These are phyloP conservation scores for Verticillium longisporum DNA, from an alignment of 2,329 filamentous ascomycete species.

Conservation along the genomic window DNA sequence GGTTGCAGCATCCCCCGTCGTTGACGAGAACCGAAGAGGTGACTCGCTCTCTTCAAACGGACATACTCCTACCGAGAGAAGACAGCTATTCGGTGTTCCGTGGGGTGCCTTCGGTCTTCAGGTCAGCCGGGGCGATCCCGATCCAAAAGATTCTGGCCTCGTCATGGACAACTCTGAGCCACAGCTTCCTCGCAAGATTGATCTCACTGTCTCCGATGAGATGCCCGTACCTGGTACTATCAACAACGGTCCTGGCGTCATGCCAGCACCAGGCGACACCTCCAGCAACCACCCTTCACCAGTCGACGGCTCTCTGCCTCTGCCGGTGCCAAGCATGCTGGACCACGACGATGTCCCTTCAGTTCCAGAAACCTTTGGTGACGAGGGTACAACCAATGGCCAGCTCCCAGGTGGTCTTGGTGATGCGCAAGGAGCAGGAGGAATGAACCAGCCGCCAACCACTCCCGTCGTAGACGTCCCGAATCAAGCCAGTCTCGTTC, in stretches of 20 bases:
- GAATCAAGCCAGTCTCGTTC: neutral
- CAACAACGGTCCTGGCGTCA: neutral
- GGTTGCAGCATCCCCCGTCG: neutral
- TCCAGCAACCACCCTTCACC: neutral
- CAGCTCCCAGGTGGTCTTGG: neutral
- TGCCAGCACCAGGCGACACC: neutral
- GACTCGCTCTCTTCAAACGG: neutral
- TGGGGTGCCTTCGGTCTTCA: constrained; percentile 5
- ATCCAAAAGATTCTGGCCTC: neutral
- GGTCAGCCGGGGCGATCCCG: neutral
- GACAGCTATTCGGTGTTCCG: constrained; percentile 6
- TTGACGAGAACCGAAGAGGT: neutral
- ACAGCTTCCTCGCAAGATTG: neutral
- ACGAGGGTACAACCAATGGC: neutral
- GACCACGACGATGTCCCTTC: neutral
- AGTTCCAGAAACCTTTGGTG: neutral
- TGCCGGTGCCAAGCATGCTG: neutral
- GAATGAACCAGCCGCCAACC: neutral
- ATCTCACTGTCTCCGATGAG: neutral
- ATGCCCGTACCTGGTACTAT: neutral
- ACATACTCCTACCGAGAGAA: neutral
- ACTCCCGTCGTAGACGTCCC: neutral
- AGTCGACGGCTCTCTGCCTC: neutral
- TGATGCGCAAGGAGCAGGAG: neutral
- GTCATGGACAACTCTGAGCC: neutral